Percentiles rank a stretch among this genome's conserved stretches.
These are phyloP conservation scores for Scopulariopsis brevicaulis DNA, from an alignment of 2,329 filamentous ascomycete genomes.

Conservation along the genomic window DNA sequence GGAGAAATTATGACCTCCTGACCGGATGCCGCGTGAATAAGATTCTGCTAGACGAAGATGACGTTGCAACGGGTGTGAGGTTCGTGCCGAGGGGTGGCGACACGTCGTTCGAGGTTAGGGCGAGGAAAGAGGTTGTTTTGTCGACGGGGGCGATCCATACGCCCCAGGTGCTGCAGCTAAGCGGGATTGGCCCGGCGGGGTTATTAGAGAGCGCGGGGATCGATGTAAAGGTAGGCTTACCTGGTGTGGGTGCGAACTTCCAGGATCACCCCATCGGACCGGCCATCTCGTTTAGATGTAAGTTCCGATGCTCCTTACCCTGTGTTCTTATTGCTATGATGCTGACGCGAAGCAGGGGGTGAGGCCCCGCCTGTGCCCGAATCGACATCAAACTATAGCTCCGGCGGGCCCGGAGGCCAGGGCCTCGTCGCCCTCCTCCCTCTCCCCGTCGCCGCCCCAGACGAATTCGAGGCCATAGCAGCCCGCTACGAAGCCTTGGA, in stretches of 20 bases:
- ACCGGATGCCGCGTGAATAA: conserved; percentile 11
- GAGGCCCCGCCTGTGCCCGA: neutral
- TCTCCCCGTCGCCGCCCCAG: conserved; percentile 14
- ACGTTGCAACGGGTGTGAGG: conserved; percentile 14
- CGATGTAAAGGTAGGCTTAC: conserved; percentile 36
- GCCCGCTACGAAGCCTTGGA: conserved; percentile 17
- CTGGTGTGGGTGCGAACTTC: conserved; percentile 49
- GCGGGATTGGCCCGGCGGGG: conserved; percentile 29
- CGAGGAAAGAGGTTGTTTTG: conserved; percentile 35
- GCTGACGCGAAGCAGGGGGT: neutral
- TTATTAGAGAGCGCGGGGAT: conserved; percentile 26
- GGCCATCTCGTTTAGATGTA: conserved; percentile 10
- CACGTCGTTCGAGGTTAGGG: conserved; percentile 9
- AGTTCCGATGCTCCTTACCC: neutral
- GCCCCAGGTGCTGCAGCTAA: conserved; percentile 40
- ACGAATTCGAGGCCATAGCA: conserved; percentile 18
- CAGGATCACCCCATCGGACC: conserved; percentile 33
- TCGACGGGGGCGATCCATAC: conserved; percentile 40
- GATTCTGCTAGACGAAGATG: conserved; percentile 12
- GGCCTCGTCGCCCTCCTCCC: conserved; percentile 11
- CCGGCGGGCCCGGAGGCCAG: conserved; percentile 2
- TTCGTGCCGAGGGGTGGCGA: conserved; percentile 10
- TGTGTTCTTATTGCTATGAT: neutral
- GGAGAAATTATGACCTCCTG: conserved; percentile 14
- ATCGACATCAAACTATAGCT: neutral